Conservation (phyloP, 345 rosid genomes). For the Diplotaxis tenuifolia region DNA sequence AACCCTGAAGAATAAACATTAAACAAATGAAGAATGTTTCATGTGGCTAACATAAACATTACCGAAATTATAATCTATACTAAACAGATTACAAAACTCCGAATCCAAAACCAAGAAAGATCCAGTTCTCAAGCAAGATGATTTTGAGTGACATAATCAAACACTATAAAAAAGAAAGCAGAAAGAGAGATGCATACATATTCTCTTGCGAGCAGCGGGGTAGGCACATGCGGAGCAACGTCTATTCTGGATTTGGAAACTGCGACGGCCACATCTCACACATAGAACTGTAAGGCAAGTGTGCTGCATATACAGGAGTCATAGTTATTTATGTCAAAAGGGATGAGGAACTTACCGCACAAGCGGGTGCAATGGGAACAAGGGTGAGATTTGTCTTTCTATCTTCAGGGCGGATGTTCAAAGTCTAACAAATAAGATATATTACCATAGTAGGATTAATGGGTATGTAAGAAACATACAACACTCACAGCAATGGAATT, state of each 20-base stretch:
- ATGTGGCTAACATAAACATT: no score
- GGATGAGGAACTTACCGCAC: slow-evolving; percentile 57
- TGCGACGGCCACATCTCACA: no score
- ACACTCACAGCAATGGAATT: slow-evolving; percentile 37
- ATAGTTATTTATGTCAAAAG: not conserved
- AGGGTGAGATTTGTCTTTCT: slow-evolving; percentile 72
- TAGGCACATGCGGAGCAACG: no score
- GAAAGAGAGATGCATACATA: slow-evolving; percentile 36
- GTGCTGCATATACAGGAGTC: slow-evolving; percentile 77
- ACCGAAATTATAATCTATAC: not conserved
- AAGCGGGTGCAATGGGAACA: slow-evolving; percentile 91
- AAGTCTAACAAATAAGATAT: slow-evolving; percentile 57
- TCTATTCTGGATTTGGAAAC: no score
- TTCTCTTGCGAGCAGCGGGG: no score
- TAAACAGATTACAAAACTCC: not conserved
- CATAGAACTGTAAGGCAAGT: slow-evolving; percentile 64
- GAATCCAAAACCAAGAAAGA: not conserved
- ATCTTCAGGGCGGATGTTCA: slow-evolving; percentile 59
- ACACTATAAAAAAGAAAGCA: not conserved
- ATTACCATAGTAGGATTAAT: not conserved
- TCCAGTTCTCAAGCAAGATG: not conserved
- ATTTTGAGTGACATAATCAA: not conserved
- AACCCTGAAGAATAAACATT: not conserved
- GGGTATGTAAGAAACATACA: slow-evolving; percentile 18
- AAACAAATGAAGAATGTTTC: no score